A percentile compares a stretch with the other conserved stretches of the same genome.
phyloP scores from a whole-genome alignment of 2,329 filamentous ascomycete genomes.

The Cladorrhinum sp. region DNA sequence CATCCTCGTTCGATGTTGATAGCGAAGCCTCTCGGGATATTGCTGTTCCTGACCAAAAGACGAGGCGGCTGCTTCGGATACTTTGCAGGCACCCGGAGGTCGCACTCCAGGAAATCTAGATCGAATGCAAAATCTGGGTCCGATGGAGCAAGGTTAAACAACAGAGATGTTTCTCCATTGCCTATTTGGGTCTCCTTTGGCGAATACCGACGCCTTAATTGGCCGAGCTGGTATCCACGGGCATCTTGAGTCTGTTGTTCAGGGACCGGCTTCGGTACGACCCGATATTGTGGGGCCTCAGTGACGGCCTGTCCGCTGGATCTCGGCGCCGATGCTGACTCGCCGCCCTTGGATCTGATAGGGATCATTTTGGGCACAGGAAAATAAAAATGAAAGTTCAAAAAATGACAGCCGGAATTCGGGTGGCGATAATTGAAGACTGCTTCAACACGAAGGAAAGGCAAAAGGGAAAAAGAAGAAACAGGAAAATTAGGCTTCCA shows the following conservation, averaged over 20 bases:
- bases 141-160: conserved; percentile 67
- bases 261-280: conserved; percentile 65
- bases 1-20: conserved; percentile 77
- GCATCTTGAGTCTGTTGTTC: conserved; percentile 64
- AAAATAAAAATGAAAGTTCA: not conserved
- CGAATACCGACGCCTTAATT: conserved; percentile 66
- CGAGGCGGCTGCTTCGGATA: conserved; percentile 61
- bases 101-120: conserved; percentile 64
- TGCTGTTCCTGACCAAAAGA: conserved; percentile 52
- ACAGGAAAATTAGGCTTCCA: too few relatives aligned
- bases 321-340: conserved; percentile 11
- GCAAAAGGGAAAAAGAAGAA: too few relatives aligned
- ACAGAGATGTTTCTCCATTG: conserved; percentile 54
- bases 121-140: conserved; percentile 85
- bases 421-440: not conserved
- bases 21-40: conserved; percentile 64
- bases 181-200: conserved; percentile 43
- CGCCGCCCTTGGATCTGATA: conserved; percentile 19
- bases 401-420: not conserved
- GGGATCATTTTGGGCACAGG: conserved; percentile 22
- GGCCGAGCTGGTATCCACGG: conserved; percentile 69
- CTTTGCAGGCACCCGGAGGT: conserved; percentile 59
- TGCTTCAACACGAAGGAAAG: too few relatives aligned
- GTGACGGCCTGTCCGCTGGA: conserved; percentile 43
- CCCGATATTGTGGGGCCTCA: conserved; percentile 43